Evolutionary conservation across 1,284 basidiomycete species (phyloP).

Genomic region (Gastroboletus turbinatus): DNA sequence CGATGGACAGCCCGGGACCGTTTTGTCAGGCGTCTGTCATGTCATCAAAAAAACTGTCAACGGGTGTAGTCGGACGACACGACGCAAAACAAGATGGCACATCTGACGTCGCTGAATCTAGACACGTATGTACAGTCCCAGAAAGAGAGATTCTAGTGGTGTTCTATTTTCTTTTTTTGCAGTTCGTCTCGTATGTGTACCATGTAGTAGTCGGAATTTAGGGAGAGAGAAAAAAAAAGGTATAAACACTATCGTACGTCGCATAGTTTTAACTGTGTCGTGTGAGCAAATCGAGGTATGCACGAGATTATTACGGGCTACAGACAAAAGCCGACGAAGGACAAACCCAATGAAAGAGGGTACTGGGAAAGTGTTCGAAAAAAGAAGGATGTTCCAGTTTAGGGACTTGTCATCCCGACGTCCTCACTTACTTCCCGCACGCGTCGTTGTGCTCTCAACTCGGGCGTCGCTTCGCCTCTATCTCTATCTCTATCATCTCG

Average conservation of each 20-base stretch:
- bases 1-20: too few species aligned
- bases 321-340: constrained; percentile 12
- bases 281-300: constrained; percentile 26
- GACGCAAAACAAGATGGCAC: too few species aligned
- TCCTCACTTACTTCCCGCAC: constrained; percentile 32
- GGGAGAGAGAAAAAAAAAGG: constrained; percentile 9
- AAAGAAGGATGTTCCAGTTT: constrained; percentile 2
- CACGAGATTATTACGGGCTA: constrained; percentile 22
- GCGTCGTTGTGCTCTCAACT: constrained; percentile 29
- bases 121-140: not conserved
- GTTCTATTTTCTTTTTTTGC: constrained; percentile 8
- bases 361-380: not conserved
- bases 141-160: not conserved
- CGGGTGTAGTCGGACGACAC: too few species aligned
- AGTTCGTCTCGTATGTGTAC: not conserved
- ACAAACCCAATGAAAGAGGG: constrained; percentile 20
- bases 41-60: too few species aligned
- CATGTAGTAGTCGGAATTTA: not conserved
- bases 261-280: constrained; percentile 16
- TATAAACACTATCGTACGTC: constrained; percentile 29
- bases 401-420: constrained; percentile 33
- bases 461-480: constrained; percentile 32
- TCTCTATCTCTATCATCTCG: constrained; percentile 32
- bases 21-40: too few species aligned
- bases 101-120: too few species aligned